Base-by-base conservation (phyloP, 176 grass and related monocot species). In the Puccinellia tenuiflora region DNA sequence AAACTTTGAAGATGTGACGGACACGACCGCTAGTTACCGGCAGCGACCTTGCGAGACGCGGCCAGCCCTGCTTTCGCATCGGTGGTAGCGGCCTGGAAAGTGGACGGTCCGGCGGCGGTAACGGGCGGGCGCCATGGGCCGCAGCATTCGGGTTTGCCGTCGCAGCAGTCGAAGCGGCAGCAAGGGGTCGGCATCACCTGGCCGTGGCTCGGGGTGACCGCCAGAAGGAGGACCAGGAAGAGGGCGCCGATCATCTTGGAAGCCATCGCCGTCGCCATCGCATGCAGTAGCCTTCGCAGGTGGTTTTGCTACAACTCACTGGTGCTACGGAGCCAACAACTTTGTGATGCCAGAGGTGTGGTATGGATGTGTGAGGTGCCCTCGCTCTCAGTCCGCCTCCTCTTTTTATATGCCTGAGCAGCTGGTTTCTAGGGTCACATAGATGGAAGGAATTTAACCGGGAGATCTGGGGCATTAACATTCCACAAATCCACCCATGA, bases 151-250 rank as follows among this genome's bases (percentile, higher is more conserved):
- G n/a, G n/a, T n/a, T n/a, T 80, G 73, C 88, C 90, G 64, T 94
- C 81, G 73, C 79, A 94, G 24, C 84, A 88, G 70, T 83, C 53
- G 9, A 79, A 25, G 55, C 84, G 77, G 73, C 87, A 87, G 39
- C 80, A 87, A 10, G 77, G 84, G 52, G 61, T 50, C 20, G 86
- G 84, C 70, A 71, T 22, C 55, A 82, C 16, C 28, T 91, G 86
- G 17, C 47, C 92, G n/a, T 84, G 70, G 17, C 77, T 78, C 15
- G 72, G 48, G 48, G 84, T 65, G 0, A 94, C 21, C 11, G 79
- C 81, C 72, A 91, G 81, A 48, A 91, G 78, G 59, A 91, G 86
- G 50, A 85, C 83, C 72, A 94, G 21, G 20, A 59, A 35, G 0
- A 51, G 0, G 12, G 34, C 33, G 13, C 54, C n/a, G 16, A 56